phyloP scores from a whole-genome alignment of 148 eudicot genomes.

The Rhododendron henanense region DNA sequence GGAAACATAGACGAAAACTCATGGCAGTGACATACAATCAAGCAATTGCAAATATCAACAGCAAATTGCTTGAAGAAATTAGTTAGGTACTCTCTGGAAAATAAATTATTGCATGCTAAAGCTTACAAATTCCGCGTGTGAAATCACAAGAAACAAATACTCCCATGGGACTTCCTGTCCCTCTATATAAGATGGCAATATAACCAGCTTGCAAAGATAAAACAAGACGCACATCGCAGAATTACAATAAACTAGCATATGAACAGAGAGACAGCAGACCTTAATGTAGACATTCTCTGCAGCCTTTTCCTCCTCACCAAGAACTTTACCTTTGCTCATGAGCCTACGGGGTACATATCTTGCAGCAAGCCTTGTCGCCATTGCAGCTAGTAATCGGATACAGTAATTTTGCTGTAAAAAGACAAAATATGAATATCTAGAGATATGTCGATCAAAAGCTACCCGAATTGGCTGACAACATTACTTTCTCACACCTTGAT shows the following conservation, averaged over 20 bases:
- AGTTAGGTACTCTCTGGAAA: neutral
- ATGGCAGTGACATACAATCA: neutral
- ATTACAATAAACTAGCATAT: neutral
- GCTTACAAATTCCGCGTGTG: neutral
- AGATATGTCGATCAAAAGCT: neutral
- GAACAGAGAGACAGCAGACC: slow-evolving; percentile 31
- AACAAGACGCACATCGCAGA: neutral
- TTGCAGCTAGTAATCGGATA: slow-evolving; percentile 18
- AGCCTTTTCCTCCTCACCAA: slow-evolving; percentile 95
- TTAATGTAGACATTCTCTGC: slow-evolving; percentile 96
- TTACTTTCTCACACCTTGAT: neutral
- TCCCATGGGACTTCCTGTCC: neutral
- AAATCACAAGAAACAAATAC: neutral
- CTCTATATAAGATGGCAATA: neutral
- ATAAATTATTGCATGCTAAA: neutral
- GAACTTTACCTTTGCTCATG: slow-evolving; percentile 72
- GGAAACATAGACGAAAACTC: neutral
- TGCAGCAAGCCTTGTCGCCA: slow-evolving; percentile 69
- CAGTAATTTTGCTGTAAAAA: slow-evolving; percentile 14
- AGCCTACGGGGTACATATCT: slow-evolving; percentile 68
- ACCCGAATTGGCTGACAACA: neutral
- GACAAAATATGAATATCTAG: neutral
- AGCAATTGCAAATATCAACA: neutral
- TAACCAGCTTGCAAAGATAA: neutral
- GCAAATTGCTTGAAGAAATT: neutral